Evolutionary conservation across 2,329 filamentous ascomycete species (phyloP).

Genomic region (Iodosphaeria phyllophila): DNA sequence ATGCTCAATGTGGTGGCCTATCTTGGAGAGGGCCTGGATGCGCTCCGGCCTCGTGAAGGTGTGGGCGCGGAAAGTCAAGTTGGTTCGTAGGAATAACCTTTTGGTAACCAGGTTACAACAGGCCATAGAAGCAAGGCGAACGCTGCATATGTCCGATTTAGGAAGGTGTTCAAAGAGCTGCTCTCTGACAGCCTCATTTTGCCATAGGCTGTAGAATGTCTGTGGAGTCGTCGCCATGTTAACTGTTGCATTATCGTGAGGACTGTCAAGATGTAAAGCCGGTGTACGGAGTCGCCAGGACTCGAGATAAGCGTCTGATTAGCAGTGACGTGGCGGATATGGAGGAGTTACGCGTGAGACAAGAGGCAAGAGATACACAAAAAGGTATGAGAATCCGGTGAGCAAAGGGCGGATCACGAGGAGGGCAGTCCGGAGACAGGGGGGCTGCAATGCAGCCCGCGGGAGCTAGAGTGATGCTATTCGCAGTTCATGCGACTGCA

Average conservation of each 20-base stretch:
- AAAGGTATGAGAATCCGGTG: too few relatives aligned
- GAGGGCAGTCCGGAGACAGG: constrained; percentile 2
- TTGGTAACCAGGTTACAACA: constrained; percentile 53
- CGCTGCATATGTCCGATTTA: constrained; percentile 32
- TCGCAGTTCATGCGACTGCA: constrained; percentile 13
- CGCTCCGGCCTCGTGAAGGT: constrained; percentile 59
- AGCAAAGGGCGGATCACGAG: too few relatives aligned
- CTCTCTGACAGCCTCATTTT: constrained; percentile 29
- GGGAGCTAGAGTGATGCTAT: constrained; percentile 13
- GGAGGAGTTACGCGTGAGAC: too few relatives aligned
- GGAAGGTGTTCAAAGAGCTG: constrained; percentile 28
- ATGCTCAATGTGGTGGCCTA: constrained; percentile 63
- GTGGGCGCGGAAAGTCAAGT: constrained; percentile 51
- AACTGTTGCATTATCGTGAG: constrained; percentile 27
- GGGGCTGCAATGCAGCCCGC: constrained; percentile 6
- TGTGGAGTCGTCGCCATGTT: constrained; percentile 33
- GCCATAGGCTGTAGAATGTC: constrained; percentile 36
- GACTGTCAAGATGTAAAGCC: constrained; percentile 5
- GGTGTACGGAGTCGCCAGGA: constrained; percentile 4
- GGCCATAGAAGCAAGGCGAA: constrained; percentile 51
- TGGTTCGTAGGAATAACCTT: constrained; percentile 48
- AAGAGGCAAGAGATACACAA: constrained; percentile 1
- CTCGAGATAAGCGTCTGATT: constrained; percentile 3
- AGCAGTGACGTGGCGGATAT: not conserved
- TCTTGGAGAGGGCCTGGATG: constrained; percentile 54